Conservation (phyloP, 2,329 filamentous ascomycete genomes). For the Fusarium nelsonii region DNA sequence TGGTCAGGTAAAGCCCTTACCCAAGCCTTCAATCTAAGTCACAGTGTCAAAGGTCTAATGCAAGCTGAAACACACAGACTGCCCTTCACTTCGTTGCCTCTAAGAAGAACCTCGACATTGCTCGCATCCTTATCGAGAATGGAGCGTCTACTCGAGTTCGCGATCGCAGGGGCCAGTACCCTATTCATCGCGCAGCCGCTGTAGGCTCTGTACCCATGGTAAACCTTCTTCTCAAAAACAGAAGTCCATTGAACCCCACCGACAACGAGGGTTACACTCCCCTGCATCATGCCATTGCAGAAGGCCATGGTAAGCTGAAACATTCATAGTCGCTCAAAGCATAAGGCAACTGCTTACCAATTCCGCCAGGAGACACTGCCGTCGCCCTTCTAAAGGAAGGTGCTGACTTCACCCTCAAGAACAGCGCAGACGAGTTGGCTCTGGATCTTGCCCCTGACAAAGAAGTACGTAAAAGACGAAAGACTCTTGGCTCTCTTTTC, state of each 20-base stretch:
- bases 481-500: conserved; percentile 2
- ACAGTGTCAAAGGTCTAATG: background rate
- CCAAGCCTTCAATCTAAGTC: background rate
- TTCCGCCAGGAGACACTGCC: conserved; percentile 76
- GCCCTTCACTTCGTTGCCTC: conserved; percentile 92
- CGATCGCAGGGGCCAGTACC: conserved; percentile 88
- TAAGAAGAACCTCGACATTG: conserved; percentile 87
- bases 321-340: background rate
- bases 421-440: conserved; percentile 76
- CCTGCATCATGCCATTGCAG: conserved; percentile 86
- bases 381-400: conserved; percentile 85
- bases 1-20: conserved; percentile 66
- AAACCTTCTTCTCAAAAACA: conserved; percentile 79
- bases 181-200: conserved; percentile 91
- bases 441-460: conserved; percentile 88
- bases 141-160: conserved; percentile 84
- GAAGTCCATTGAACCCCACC: conserved; percentile 84
- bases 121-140: conserved; percentile 79
- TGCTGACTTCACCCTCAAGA: conserved; percentile 83
- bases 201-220: conserved; percentile 91
- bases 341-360: background rate
- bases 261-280: conserved; percentile 88
- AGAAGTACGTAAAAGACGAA: conserved; percentile 68
- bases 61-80: conserved; percentile 65
- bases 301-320: conserved; percentile 71